phyloP scores from a whole-genome alignment of 805 yeast genomes.

The Starmerella gropengiesseri region DNA sequence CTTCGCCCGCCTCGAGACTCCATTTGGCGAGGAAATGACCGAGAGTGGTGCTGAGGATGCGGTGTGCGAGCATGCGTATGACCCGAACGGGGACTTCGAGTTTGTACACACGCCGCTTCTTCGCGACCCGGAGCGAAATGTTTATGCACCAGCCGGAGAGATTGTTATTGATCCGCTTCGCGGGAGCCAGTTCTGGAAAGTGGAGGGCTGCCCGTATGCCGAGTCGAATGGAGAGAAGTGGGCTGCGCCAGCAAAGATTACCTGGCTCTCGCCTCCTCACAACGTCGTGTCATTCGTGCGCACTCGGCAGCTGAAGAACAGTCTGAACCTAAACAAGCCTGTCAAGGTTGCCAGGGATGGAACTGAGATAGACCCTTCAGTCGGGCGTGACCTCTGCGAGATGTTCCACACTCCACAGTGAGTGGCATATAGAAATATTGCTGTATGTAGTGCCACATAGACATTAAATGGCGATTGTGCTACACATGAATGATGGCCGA shows the following conservation, averaged over 20 bases:
- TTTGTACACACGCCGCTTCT: conserved; percentile 9
- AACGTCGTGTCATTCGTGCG: conserved; percentile 28
- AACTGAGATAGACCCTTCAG: conserved; percentile 33
- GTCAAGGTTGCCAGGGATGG: conserved; percentile 37
- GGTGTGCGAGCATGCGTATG: neutral
- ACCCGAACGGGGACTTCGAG: conserved; percentile 1
- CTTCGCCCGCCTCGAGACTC: conserved; percentile 32
- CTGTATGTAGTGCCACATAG: too few species aligned
- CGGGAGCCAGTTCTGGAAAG: conserved; percentile 35
- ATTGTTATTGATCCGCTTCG: conserved; percentile 30
- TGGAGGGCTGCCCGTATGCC: conserved; percentile 20
- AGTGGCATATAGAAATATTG: too few species aligned
- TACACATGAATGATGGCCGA: too few species aligned
- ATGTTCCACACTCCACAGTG: too few species aligned
- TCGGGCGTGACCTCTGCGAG: conserved; percentile 27
- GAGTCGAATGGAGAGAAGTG: conserved; percentile 25
- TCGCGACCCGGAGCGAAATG: conserved; percentile 12
- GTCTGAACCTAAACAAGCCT: conserved; percentile 32
- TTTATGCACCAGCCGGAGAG: conserved; percentile 28
- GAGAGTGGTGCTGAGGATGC: neutral
- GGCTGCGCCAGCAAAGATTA: conserved; percentile 32
- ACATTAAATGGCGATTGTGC: too few species aligned
- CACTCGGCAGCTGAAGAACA: conserved; percentile 30
- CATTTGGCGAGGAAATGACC: conserved; percentile 20
- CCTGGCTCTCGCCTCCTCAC: conserved; percentile 29